Base-by-base conservation (phyloP, 2,329 filamentous ascomycete genomes). In the Penicillium sp. region DNA sequence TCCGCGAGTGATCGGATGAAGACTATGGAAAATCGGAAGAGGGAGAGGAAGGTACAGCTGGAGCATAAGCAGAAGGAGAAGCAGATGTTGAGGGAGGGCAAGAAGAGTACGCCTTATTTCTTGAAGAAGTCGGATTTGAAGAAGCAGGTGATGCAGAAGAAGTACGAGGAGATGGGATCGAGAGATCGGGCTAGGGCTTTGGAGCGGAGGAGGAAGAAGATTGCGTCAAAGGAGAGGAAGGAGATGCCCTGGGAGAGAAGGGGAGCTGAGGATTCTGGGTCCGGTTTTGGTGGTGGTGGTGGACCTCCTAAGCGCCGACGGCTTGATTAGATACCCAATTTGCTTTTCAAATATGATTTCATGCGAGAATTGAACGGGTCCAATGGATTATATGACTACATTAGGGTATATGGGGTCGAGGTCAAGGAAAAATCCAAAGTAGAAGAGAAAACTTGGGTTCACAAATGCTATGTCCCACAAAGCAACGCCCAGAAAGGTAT, bases 121-220 rank as follows among this genome's bases (percentile, higher is more conserved):
- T 77, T 97, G 65, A 99, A 99, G 83, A 87, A 86, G 77, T 85
- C 86, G 67, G 93, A 96, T 75, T 84, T 94, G 79, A 95, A 94
- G 85, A 90, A 93, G 79, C 79, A 87, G 72, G 79, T 91, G 51
- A 77, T 96, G 57, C 79, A 89, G 67, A 86, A 94, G 64, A 85
- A 87, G 69, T 96, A 89, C 73, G 82, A 86, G 63, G 82, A 83
- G 54, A 88, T 97, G 87, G 94, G 89, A 74, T 87, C 88, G 69
- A 87, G 86, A 70, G 86, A 96, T 74, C 83, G 91, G 54, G 88
- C 95, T 57, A 88, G 86, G 76, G 85, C 87, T 13, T 89, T 97
- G 65, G 90, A 95, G 79, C 81, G 89, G 69, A 85, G 88, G 76
- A 79, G 90, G 73, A 96, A 96, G 86, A 96, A 96, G 86, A 79